Conservation (phyloP, 345 rosid genomes). For the Rhodamnia rubescens region DNA sequence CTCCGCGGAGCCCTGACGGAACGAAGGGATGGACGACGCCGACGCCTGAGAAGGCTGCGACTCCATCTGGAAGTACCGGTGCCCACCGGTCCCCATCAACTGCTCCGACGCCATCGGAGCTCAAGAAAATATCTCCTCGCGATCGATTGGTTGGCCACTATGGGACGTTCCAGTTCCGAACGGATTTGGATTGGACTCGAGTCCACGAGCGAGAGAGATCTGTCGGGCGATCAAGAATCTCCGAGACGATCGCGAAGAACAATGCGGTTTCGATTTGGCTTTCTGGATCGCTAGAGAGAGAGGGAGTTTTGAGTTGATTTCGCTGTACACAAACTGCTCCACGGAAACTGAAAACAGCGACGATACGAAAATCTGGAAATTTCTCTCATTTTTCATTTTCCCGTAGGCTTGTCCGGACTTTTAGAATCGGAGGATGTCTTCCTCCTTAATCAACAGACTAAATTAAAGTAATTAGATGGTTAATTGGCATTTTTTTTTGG, state of each 20-base stretch:
- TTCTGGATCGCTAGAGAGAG: not conserved
- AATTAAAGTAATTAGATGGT: not conserved
- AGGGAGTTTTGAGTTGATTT: not conserved
- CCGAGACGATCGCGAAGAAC: not conserved
- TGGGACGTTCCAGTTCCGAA: not conserved
- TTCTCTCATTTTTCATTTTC: too few species aligned
- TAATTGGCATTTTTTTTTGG: not conserved
- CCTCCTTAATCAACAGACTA: not conserved
- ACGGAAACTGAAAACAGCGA: not conserved
- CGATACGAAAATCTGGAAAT: not conserved
- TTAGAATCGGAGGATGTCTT: not conserved
- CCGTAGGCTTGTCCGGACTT: accelerated
- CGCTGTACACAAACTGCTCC: not conserved
- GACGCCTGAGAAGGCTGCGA: slow-evolving; percentile 40
- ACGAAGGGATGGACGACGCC: slow-evolving; percentile 48
- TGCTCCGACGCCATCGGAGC: slow-evolving; percentile 65
- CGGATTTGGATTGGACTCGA: not conserved
- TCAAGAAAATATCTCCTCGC: not conserved
- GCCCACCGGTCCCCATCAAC: slow-evolving; percentile 46
- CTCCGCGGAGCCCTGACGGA: slow-evolving; percentile 39
- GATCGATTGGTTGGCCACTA: not conserved
- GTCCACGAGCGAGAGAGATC: not conserved
- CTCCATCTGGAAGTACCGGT: slow-evolving; percentile 69
- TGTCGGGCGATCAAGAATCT: not conserved
- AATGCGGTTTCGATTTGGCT: not conserved